Evolutionary conservation across 1,139 yeast species (phyloP), one percentile per base, ranked within the genome.

Genomic region (Neolecta irregularis): DNA sequence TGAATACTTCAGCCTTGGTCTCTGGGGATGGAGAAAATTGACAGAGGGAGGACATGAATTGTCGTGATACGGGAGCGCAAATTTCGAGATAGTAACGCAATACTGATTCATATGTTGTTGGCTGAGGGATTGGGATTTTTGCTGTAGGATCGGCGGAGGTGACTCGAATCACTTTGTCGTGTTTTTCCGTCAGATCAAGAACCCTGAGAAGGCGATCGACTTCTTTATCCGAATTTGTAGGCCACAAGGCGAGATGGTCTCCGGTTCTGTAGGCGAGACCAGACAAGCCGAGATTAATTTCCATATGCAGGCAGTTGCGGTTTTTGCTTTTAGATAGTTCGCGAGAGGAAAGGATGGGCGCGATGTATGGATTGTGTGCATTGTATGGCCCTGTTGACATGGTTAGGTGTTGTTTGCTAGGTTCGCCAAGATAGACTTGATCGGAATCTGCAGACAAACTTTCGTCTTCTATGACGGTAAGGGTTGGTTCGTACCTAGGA

Each of bases 161-260:
- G 51, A 85, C 65, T 37, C 69, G 65, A 48, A 83, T 69, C 5
- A 78, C 77, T 3, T 55, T 51, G 39, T 72, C 62, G 42, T 62
- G 63, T 47, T 69, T 70, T 28, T 61, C 64, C 20, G 56, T 50
- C 42, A 88, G 63, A 25, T 70, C 76, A 44, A 85, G 70, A 6
- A 79, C 72, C 34, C 61, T 49, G 43, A 77, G 58, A 48, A 88
- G 77, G 29, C 65, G 62, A 13, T 61, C 64, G 30, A 83, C 74
- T 49, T 79, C 73, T 51, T 74, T 81, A 51, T 75, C 65, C 3
- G 92, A 64, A 56, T 88, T 88, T 28, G 91, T 80, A 26, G 96
- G 88, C 92, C 95, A 79, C 41, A 88, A 62, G 8, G 94, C 96
- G 47, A 88, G 61, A 58, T 88, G 98, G 55, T 88, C 98, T 55